These are phyloP conservation scores for Priceomyces fermenticarens DNA, from an alignment of 805 yeast species.

Conservation along the genomic window DNA sequence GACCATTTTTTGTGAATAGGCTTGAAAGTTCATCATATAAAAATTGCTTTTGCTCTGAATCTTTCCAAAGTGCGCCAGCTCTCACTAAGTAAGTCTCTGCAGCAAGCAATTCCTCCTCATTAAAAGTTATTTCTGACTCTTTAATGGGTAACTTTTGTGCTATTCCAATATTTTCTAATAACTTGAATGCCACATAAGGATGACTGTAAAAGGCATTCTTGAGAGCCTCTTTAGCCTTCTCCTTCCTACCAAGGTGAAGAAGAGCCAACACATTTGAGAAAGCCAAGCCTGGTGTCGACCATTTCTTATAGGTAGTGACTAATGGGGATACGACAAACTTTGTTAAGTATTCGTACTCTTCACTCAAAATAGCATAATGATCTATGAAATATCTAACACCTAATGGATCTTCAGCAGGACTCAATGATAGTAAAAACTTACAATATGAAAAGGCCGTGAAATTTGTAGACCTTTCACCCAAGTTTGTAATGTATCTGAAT, in stretches of 20 bases:
- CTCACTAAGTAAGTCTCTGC: conserved; percentile 60
- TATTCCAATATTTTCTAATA: conserved; percentile 49
- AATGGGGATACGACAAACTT: conserved; percentile 57
- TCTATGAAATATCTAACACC: conserved; percentile 85
- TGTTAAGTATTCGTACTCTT: conserved; percentile 60
- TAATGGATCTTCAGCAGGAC: conserved; percentile 78
- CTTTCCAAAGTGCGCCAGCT: conserved; percentile 55
- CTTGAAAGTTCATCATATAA: conserved; percentile 40
- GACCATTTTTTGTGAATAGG: conserved; percentile 10
- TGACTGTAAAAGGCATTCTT: conserved; percentile 50
- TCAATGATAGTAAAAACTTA: conserved; percentile 63
- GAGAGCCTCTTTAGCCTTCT: conserved; percentile 48
- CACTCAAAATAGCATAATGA: conserved; percentile 65
- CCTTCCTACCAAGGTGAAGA: conserved; percentile 37
- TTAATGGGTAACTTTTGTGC: conserved; percentile 9
- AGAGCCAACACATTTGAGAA: conserved; percentile 67
- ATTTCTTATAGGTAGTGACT: conserved; percentile 52
- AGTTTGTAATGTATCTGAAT: conserved; percentile 65
- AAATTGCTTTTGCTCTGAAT: conserved; percentile 43
- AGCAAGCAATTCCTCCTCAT: conserved; percentile 37
- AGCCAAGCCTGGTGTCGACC: conserved; percentile 73
- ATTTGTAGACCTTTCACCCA: conserved; percentile 76
- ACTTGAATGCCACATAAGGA: conserved; percentile 53
- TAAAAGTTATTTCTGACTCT: conserved; percentile 20
- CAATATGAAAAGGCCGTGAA: conserved; percentile 75